Base-by-base conservation (phyloP, 2,329 filamentous ascomycete species). In the Sarocladium brachiariae region DNA sequence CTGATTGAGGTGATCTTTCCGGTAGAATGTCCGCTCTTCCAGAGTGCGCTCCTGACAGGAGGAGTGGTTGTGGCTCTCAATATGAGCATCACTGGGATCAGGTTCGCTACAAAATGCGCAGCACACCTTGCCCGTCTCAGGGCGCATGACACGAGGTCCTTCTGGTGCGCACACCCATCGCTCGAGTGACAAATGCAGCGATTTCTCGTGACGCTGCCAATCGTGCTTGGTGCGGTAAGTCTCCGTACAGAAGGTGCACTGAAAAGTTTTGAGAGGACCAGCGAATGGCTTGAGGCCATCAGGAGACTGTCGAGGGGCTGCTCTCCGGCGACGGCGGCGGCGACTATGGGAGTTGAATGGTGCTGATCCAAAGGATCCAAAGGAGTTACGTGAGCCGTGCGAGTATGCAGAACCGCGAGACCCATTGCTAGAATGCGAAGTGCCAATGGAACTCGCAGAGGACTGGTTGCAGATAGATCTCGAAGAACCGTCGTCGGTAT, bases 171-270 rank as follows among this genome's bases (percentile, higher is more conserved):
- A 87, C 53, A 82, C 78, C 85, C 76, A 88, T 51, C 74, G 74
- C 67, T 80, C 81, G 0, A 85, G 77, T 6, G 79, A 87, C 57
- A 79, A 66, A 62, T 78, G 84, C 55, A 82, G 70, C 48, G 81
- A 83, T 57, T 84, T 84, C 59, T 89, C 84, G 61, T 88, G 84
- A 52, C 84, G 72, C 58, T 84, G 80, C 81, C 81, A 85, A 63
- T 85, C 81, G 58, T 85, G 80, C 61, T 85, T 85, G 3, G 81
- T 84, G 56, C 80, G 72, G 64, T 84, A 85, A 0, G 79, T 82
- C 56, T 84, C 80, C 6, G 81, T 84, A 63, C 81, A 85, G 70
- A 85, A 85, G 54, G 81, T 85, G 63, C 81, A 85, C 63, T 84
- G 81, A 63, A 77, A 83, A 2, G 77, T 79, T 59, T 79, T 80